A percentile compares a stretch with the other conserved stretches of the same genome.
Conservation (phyloP, 2,329 filamentous ascomycete species). For the Diaporthe capsici region DNA sequence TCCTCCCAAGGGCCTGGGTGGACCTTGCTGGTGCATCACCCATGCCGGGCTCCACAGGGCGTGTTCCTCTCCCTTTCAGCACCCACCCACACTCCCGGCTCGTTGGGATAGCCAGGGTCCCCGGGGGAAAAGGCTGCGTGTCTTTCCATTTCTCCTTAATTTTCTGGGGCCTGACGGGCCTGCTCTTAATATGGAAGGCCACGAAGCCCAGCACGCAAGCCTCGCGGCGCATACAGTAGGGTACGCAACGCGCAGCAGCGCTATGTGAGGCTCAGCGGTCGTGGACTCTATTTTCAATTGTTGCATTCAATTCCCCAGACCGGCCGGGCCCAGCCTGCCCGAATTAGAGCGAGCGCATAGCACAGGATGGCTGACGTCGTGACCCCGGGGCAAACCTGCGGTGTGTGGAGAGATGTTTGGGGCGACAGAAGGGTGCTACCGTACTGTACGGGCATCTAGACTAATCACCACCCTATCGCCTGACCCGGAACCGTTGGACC, state of each 20-base stretch:
- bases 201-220: constrained; percentile 29
- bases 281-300: background rate
- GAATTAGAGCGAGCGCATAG: background rate
- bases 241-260: background rate
- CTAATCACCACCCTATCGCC: constrained; percentile 1
- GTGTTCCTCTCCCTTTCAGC: background rate
- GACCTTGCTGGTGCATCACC: background rate
- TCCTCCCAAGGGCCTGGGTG: background rate
- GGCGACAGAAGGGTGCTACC: constrained; percentile 3
- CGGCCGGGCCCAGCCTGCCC: constrained; percentile 22
- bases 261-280: background rate
- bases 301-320: background rate
- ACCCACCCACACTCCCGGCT: constrained; percentile 8
- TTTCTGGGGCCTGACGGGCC: constrained; percentile 2
- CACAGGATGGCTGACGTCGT: constrained; percentile 28
- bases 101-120: constrained; percentile 4
- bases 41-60: background rate
- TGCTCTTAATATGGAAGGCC: constrained; percentile 13
- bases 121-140: constrained; percentile 6
- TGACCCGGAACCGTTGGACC: constrained; percentile 4
- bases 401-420: constrained; percentile 10
- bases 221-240: background rate
- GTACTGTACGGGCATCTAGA: background rate
- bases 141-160: constrained; percentile 26
- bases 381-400: constrained; percentile 11